Conservation (phyloP, 257 asterid genomes). For the Asclepias syriaca region DNA sequence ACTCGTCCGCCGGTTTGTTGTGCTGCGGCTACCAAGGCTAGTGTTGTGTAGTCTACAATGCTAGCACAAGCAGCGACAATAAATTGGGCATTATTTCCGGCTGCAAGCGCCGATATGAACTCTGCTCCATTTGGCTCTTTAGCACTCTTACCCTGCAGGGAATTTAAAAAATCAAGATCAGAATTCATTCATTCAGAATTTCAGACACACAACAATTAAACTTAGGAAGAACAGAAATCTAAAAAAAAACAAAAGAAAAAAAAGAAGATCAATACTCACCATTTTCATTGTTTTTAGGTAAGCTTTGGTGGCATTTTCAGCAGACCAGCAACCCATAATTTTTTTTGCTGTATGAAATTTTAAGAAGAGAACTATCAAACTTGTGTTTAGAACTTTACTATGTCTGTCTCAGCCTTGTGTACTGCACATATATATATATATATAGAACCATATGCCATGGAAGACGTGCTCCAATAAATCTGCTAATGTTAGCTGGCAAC, state of each 20-base stretch:
- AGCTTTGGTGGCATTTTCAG: conserved; percentile 89
- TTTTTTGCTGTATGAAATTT: background rate
- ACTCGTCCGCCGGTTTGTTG: conserved; percentile 79
- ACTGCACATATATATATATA: conserved; percentile 28
- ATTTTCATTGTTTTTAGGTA: conserved; percentile 72
- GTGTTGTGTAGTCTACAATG: conserved; percentile 52
- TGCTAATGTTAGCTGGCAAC: conserved; percentile 48
- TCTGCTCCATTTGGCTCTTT: conserved; percentile 72
- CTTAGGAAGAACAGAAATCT: background rate
- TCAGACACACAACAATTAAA: too few species aligned
- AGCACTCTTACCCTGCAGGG: conserved; percentile 46
- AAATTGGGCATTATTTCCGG: conserved; percentile 70
- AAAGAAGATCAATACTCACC: conserved; percentile 30
- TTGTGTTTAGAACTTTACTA: conserved; percentile 24
- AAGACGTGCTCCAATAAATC: conserved; percentile 35
- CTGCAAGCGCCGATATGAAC: conserved; percentile 84
- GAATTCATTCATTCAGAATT: background rate
- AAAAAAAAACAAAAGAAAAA: background rate
- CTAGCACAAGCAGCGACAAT: conserved; percentile 56
- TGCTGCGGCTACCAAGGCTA: conserved; percentile 70
- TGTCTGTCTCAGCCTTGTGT: conserved; percentile 12
- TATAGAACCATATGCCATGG: conserved; percentile 24
- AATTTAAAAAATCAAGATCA: background rate
- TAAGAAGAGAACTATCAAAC: background rate
- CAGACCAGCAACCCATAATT: conserved; percentile 78